Evolutionary conservation across 106 monocot species (phyloP), one percentile per base, ranked within the genome.

Genomic region (Cymbidium sinense): DNA sequence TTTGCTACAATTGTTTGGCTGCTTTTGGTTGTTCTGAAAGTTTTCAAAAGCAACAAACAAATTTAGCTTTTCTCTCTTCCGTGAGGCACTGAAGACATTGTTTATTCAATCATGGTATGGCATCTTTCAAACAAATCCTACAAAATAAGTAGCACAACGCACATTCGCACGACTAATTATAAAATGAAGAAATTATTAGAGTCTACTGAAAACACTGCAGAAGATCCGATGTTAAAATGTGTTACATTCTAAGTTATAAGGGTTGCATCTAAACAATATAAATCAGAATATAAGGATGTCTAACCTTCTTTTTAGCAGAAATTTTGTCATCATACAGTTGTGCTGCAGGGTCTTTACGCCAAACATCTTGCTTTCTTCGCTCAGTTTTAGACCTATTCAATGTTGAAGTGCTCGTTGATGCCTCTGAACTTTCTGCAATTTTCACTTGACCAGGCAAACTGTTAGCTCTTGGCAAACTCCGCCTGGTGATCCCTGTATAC

Each of bases 311-410:
- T 64, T 83, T 80, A 33, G 64, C 77, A 65, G 88, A 77, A 62
- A 88, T 80, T 62, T 88, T 88, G 35, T 85, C 80, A 78, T 83
- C 85, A 78, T 85, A 88, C 52, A 88, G 80, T 50, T 83, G 64
- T 47, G 80, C 72, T 62, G 83, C 41, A 34, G 83, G 74, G 52
- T 85, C 83, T 69, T 11, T 61, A 76, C 23, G 83, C 34, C 18
- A 9, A 34, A 28, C 23, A 34, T 23, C 79, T 64, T 79, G 83
- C n/a, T 44, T 80, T 25, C 76, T 50, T 74, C 78, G 85, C 82
- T 88, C 88, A 62, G 85, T 85, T 83, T 73, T 85, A 58, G 88
- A 85, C 58, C 88, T 74, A 70, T 81, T 80, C 23, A 85, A 81
- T 78, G 37, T 35, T 58, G 3, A 28, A 30, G 50, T 34, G 69